Evolutionary conservation across 345 rosid species (phyloP), one percentile per base, ranked within the genome.

Genomic region (Acer negundo): DNA sequence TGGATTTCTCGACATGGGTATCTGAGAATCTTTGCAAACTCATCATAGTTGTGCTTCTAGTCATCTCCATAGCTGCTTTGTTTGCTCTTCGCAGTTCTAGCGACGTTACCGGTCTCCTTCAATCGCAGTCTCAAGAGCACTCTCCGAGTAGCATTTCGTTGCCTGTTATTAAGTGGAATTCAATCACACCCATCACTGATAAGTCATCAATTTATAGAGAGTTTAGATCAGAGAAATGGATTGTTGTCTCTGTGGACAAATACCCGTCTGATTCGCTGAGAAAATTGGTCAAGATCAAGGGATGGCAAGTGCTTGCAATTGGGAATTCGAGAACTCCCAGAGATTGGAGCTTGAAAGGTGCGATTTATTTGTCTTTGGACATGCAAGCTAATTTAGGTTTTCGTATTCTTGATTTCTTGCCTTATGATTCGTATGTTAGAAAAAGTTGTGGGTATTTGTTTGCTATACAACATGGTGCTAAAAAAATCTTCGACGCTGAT

Each of bases 391-490:
- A 75, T 58, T 79, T 96, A 83, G 95, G 94, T 63, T 96, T 84
- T 78, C 87, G 93, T 22, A 87, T 94, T 23, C 77, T 89, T 62
- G 94, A 90, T 83, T 93, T 78, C 82, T 76, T 96, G 89, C 98
- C 99, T n/a, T 94, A 88, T 70, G 92, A 89, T 81, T 92, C 98
- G n/a, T 90, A 82, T 70, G 91, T 96, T 62, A 83, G 98, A 84
- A 96, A 96, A 79, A 93, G 80, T 74, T 93, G 92, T 2, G 99
- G 98, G 69, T 96, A 96, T 78, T 84, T 96, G 86, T 96, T 94
- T 42, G 99, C 99, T 3, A 90, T 96, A 73, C 99, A 96, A 73
- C 97, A 96, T 11, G 99, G 98, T 62, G 99, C 97, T 0, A 94
- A 91, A 85, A 94, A 89, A 86, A 94, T 96, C 82, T 94, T 90